Percentiles rank a stretch among this genome's conserved stretches.
Evolutionary conservation across 345 rosid species (phyloP).

Genomic region (Jatropha curcas): DNA sequence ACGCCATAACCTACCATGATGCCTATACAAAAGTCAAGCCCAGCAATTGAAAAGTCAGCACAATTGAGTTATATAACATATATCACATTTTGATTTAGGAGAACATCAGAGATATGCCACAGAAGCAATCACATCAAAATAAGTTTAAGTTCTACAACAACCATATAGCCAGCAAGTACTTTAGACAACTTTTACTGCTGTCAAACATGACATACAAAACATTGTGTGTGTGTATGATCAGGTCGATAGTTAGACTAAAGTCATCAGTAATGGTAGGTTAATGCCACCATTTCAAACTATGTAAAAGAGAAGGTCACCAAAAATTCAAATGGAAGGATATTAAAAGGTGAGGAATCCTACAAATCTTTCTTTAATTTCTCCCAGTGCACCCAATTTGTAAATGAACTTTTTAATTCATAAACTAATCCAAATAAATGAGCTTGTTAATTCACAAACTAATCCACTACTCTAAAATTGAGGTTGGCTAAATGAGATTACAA

Average conservation of each 20-base stretch:
- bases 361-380: too few species aligned
- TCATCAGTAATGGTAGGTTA: not conserved
- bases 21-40: conserved; percentile 20
- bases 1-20: conserved; percentile 70
- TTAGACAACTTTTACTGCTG: not conserved
- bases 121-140: conserved; percentile 6
- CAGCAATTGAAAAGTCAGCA: too few species aligned
- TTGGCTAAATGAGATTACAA: not conserved
- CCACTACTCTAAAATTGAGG: too few species aligned
- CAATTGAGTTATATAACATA: not conserved
- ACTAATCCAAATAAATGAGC: too few species aligned
- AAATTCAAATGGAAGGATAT: not conserved
- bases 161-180: not conserved
- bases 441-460: too few species aligned
- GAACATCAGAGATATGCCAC: not conserved
- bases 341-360: too few species aligned
- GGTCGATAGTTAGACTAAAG: not conserved
- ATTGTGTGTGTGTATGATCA: not conserved
- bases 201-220: not conserved
- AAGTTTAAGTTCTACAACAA: not conserved
- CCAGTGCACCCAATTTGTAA: too few species aligned
- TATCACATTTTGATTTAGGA: not conserved
- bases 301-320: not conserved
- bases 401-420: too few species aligned
- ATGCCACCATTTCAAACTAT: not conserved